These are phyloP conservation scores for Boletus sp. DNA, from an alignment of 768 basidiomycete species.

Conservation along the genomic window DNA sequence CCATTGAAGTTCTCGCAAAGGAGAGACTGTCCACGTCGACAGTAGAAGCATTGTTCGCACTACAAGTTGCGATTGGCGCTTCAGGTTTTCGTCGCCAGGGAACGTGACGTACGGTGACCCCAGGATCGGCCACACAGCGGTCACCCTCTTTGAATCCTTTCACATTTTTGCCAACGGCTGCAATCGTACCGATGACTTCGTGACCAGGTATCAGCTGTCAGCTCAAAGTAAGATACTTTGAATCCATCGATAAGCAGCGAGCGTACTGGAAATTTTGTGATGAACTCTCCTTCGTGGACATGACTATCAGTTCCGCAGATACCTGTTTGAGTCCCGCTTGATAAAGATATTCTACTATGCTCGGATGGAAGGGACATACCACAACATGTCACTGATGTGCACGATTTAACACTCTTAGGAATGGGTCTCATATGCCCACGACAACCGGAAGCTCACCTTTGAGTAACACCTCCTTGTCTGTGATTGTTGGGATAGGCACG, in stretches of 20 bases:
- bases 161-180: slow-evolving; percentile 74
- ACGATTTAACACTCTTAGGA: neutral
- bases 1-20: slow-evolving; percentile 82
- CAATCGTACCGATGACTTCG: slow-evolving; percentile 66
- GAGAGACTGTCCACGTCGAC: slow-evolving; percentile 71
- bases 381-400: slow-evolving; percentile 37
- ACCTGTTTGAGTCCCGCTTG: slow-evolving; percentile 31
- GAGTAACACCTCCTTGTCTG: slow-evolving; percentile 56
- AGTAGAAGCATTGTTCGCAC: slow-evolving; percentile 85
- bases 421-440: neutral
- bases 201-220: slow-evolving; percentile 64
- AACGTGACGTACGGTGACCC: slow-evolving; percentile 51
- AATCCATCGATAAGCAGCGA: neutral
- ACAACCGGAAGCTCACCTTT: slow-evolving; percentile 40
- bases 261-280: slow-evolving; percentile 50
- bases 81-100: neutral
- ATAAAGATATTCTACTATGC: neutral
- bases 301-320: slow-evolving; percentile 58
- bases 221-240: slow-evolving; percentile 1
- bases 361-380: slow-evolving; percentile 24
- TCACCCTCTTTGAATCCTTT: slow-evolving; percentile 71
- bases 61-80: slow-evolving; percentile 20
- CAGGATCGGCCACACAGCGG: slow-evolving; percentile 78
- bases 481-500: slow-evolving; percentile 51
- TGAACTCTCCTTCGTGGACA: slow-evolving; percentile 60